A percentile compares a stretch with the other conserved stretches of the same genome.
Evolutionary conservation across 306 rosid genomes (phyloP).

Genomic region (Castanea mollissima): DNA sequence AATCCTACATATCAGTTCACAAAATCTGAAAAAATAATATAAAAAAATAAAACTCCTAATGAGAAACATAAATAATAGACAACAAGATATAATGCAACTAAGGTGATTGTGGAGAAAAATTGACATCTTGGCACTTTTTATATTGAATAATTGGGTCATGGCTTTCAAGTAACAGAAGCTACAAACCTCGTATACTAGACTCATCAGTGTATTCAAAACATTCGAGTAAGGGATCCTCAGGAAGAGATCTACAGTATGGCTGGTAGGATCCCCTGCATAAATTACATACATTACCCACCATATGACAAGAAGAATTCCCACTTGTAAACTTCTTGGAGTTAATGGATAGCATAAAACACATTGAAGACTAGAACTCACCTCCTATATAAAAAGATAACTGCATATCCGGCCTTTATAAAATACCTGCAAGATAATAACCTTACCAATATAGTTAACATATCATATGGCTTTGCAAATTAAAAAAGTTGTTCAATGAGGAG

Average conservation of each 20-base stretch:
- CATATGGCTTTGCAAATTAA: not conserved
- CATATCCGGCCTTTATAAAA: slow-evolving; percentile 88
- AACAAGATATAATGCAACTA: slow-evolving; percentile 3
- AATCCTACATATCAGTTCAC: too few species aligned
- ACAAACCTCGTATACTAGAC: slow-evolving; percentile 59
- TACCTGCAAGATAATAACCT: slow-evolving; percentile 52
- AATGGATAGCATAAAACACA: not conserved
- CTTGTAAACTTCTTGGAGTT: not conserved
- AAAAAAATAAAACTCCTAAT: too few species aligned
- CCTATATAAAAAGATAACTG: slow-evolving; percentile 77
- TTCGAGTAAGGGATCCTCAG: slow-evolving; percentile 86
- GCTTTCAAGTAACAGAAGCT: not conserved
- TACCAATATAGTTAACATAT: slow-evolving; percentile 8
- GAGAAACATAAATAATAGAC: not conserved
- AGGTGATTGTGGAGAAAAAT: slow-evolving; percentile 1
- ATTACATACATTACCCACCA: slow-evolving; percentile 16
- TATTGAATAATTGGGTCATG: slow-evolving; percentile 1
- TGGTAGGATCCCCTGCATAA: slow-evolving; percentile 77
- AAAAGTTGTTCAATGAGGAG: not conserved
- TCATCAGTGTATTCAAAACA: slow-evolving; percentile 56
- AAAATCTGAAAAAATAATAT: not conserved
- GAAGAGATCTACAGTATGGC: slow-evolving; percentile 88
- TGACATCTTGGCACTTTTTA: not conserved
- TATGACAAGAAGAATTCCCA: not conserved
- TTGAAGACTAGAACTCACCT: slow-evolving; percentile 39